These are phyloP conservation scores for Cystobasidium ongulense DNA, from an alignment of 768 basidiomycete genomes.

Conservation along the genomic window DNA sequence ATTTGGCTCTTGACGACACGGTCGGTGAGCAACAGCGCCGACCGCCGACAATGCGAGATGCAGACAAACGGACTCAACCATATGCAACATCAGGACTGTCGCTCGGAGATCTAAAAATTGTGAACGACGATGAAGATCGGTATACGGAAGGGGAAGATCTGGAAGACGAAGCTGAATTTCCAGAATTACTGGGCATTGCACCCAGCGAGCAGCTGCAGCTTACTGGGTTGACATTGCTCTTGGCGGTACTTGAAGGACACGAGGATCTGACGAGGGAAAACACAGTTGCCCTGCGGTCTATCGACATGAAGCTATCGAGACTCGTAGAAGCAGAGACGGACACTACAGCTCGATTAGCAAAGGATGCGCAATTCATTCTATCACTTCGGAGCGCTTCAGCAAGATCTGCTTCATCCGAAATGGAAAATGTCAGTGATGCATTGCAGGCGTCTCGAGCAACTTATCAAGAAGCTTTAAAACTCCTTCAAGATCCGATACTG, in stretches of 20 bases:
- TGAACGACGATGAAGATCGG: slow-evolving; percentile 42
- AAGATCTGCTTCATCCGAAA: slow-evolving; percentile 35
- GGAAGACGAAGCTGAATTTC: slow-evolving; percentile 43
- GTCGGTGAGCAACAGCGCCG: too few relatives aligned
- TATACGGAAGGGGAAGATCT: slow-evolving; percentile 46
- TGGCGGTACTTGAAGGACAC: slow-evolving; percentile 69
- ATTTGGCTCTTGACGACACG: slow-evolving; percentile 62
- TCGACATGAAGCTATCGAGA: slow-evolving; percentile 59
- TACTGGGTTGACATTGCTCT: slow-evolving; percentile 69
- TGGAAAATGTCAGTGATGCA: slow-evolving; percentile 46
- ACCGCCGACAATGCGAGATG: too few relatives aligned
- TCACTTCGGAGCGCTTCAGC: slow-evolving; percentile 57
- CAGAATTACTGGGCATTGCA: slow-evolving; percentile 57
- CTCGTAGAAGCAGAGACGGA: slow-evolving; percentile 51
- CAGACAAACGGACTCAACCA: slow-evolving; percentile 1
- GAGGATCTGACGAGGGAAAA: slow-evolving; percentile 44
- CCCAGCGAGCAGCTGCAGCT: slow-evolving; percentile 57
- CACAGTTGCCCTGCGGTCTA: slow-evolving; percentile 61
- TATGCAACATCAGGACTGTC: slow-evolving; percentile 31
- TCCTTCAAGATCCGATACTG: slow-evolving; percentile 81
- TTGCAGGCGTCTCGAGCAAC: slow-evolving; percentile 51
- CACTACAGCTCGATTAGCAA: slow-evolving; percentile 55
- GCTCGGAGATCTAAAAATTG: slow-evolving; percentile 40
- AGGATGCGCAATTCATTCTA: slow-evolving; percentile 75
- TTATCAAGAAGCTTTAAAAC: slow-evolving; percentile 78